A percentile compares a stretch with the other conserved stretches of the same genome.
phyloP scores from a whole-genome alignment of 2,329 filamentous ascomycete species.

The Phoma herbarum region DNA sequence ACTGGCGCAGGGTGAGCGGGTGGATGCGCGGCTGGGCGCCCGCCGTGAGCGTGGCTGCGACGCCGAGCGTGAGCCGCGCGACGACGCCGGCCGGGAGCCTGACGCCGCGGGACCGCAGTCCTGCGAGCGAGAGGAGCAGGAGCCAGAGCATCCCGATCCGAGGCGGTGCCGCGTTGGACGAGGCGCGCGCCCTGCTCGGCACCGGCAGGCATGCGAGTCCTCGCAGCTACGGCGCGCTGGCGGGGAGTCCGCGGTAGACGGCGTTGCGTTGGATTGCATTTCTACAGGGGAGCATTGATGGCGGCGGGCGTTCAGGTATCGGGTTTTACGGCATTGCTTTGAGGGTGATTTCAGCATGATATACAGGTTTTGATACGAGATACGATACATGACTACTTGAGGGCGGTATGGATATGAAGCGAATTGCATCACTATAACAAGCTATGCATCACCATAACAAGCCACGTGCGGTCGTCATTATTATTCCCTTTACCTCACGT shows the following conservation, averaged over 20 bases:
- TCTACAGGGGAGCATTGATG: no score
- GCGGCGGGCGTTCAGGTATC: no score
- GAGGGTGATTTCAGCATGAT: no score
- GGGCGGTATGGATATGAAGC: no score
- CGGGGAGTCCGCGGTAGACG: slow-evolving; percentile 6
- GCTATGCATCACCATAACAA: no score
- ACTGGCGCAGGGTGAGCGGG: slow-evolving; percentile 67
- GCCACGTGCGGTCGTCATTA: no score
- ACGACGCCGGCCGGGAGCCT: slow-evolving; percentile 39
- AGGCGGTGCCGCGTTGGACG: slow-evolving; percentile 39
- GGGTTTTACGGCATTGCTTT: no score
- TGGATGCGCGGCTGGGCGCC: slow-evolving; percentile 75
- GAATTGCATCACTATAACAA: no score
- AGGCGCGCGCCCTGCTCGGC: slow-evolving; percentile 48
- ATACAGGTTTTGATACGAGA: no score
- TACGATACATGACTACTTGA: no score
- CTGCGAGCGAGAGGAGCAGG: slow-evolving; percentile 11
- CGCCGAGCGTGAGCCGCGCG: slow-evolving; percentile 42
- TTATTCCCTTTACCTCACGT: no score
- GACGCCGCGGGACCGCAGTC: slow-evolving; percentile 13
- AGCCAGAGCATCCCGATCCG: slow-evolving; percentile 37
- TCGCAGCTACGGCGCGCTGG: slow-evolving; percentile 41
- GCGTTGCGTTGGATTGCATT: neutral
- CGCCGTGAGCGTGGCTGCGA: slow-evolving; percentile 53
- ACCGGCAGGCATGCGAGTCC: slow-evolving; percentile 47